Evolutionary conservation across 305 asterid genomes (phyloP), one percentile per base, ranked within the genome.

Genomic region (Fraxinus velutina): DNA sequence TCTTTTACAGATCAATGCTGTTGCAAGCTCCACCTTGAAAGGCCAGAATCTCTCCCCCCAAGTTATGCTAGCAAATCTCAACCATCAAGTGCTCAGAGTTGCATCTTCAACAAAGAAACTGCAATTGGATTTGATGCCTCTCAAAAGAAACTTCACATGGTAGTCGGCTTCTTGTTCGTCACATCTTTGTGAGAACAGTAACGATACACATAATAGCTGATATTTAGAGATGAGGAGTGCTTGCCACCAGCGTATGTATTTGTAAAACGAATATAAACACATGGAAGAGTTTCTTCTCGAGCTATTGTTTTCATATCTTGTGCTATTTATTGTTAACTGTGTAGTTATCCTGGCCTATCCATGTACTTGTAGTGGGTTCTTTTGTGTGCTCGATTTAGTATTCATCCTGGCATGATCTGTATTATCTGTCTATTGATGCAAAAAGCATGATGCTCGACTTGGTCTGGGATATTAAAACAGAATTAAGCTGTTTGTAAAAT

Each of bases 21-120:
- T 84, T 3, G 92, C 92, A 62, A 87, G 83, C 84, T 83, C 89
- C 55, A 80, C 89, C 15, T n/a, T 88, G 83, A 88, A 86, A 84
- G 82, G 77, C 91, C 93, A 24, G 89, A 87, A 13, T 1, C 80
- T 86, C 79, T 83, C 92, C 3, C 90, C 91, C 22, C 73, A 87
- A 84, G 86, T 6, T 21, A 79, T 88, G 82, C 88, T 78, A 73
- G 86, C 87, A 32, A 76, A 83, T 76, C 76, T 91, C 81, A 81
- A 29, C 62, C 83, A 71, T 73, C 90, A 88, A 79, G 60, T 89
- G 86, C 86, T 84, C 5, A 87, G 71, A 80, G 19, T 89, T 0
- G 82, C 85, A 21, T 85, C 89, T 71, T 85, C 90, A 2, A 78
- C 84, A 17, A 84, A 88, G 86, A 84, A 81, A 44, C 81, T 83